These are phyloP conservation scores for Ganoderma sp. DNA, from an alignment of 1,284 basidiomycete genomes.

Conservation along the genomic window DNA sequence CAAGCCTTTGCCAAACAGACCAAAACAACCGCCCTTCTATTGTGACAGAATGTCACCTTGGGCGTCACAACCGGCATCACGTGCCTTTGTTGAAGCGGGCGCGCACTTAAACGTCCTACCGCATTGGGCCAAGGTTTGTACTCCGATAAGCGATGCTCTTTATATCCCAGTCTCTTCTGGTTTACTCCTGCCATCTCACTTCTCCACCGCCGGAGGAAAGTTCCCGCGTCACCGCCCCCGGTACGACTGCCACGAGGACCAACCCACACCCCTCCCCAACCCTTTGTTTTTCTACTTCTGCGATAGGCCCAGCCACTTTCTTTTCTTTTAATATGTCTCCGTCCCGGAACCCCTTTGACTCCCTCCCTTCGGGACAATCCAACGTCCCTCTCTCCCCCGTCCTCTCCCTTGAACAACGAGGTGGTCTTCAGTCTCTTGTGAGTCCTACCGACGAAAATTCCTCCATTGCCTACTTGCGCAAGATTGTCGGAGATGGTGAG, in stretches of 20 bases:
- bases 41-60: constrained; percentile 11
- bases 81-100: constrained; percentile 11
- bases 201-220: background rate
- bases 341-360: background rate
- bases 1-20: constrained; percentile 17
- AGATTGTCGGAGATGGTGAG: constrained; percentile 5
- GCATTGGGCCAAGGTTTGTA: constrained; percentile 7
- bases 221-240: background rate
- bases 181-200: background rate
- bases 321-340: background rate
- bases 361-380: background rate
- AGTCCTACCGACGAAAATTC: background rate
- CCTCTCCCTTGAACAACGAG: background rate
- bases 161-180: background rate
- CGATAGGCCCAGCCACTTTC: background rate
- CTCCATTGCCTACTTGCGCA: background rate
- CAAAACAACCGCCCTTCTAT: constrained; percentile 4
- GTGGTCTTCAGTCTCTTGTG: background rate
- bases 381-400: constrained; percentile 9
- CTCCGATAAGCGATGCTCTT: constrained; percentile 15
- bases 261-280: background rate
- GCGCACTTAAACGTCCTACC: background rate
- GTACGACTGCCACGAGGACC: background rate
- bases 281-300: background rate
- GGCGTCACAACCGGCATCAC: constrained; percentile 2